Percentiles rank a stretch among this genome's conserved stretches.
phyloP scores from a whole-genome alignment of 495 filamentous ascomycete species.

The Platismatia glauca region DNA sequence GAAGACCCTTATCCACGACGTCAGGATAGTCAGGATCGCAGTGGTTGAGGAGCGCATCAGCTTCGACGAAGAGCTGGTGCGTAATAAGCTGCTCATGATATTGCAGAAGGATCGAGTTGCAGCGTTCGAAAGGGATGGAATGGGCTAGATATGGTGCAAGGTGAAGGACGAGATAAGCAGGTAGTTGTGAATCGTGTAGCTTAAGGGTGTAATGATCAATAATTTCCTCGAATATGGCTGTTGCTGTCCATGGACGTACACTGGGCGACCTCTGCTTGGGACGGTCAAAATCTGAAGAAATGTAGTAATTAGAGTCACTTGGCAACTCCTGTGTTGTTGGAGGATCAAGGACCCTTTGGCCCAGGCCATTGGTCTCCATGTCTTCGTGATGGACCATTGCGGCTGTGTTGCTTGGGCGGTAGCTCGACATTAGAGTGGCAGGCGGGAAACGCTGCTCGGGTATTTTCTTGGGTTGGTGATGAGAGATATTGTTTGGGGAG shows the following conservation, averaged over 20 bases:
- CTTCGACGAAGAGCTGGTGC: constrained; percentile 58
- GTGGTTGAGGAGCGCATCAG: constrained; percentile 58
- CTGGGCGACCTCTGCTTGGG: constrained; percentile 22
- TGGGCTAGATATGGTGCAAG: constrained; percentile 34
- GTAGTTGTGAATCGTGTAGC: constrained; percentile 39
- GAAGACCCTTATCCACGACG: constrained; percentile 48
- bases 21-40: constrained; percentile 49
- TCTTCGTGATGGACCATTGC: constrained; percentile 9
- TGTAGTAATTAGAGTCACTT: not conserved
- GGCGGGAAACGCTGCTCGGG: not conserved
- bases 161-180: constrained; percentile 40
- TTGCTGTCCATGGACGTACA: constrained; percentile 42
- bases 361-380: constrained; percentile 7
- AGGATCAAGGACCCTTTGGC: not conserved
- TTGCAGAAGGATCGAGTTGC: constrained; percentile 32
- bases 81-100: constrained; percentile 57
- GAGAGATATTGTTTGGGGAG: not conserved
- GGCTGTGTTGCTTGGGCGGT: not conserved
- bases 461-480: not conserved
- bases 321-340: not conserved
- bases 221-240: constrained; percentile 37
- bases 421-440: not conserved
- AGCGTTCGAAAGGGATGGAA: constrained; percentile 27
- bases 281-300: constrained; percentile 7
- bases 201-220: constrained; percentile 38